Evolutionary conservation across 345 rosid genomes (phyloP).

Genomic region (Eucalyptus sp.): DNA sequence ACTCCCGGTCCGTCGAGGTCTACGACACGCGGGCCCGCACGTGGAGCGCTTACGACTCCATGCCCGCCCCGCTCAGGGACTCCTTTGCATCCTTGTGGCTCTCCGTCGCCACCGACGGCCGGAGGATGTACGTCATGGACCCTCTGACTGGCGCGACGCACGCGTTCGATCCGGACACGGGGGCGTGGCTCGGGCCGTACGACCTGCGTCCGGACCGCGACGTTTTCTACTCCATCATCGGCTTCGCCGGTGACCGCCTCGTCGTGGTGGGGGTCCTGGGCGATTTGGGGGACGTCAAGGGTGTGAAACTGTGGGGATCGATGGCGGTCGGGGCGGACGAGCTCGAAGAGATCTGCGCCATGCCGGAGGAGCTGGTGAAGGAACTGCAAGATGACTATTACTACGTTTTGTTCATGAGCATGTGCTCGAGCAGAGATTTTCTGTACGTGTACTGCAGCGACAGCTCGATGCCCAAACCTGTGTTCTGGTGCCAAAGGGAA

Average conservation of each 20-base stretch:
- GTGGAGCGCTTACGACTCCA: conserved; percentile 47
- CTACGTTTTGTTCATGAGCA: conserved; percentile 8
- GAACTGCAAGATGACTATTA: not conserved
- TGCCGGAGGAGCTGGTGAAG: conserved; percentile 7
- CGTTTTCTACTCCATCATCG: conserved; percentile 16
- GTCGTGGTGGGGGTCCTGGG: conserved; percentile 30
- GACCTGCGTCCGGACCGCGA: conserved; percentile 13
- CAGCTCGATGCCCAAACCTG: not conserved
- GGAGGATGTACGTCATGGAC: conserved; percentile 39
- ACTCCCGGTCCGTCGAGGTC: conserved; percentile 50
- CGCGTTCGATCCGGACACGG: conserved; percentile 30
- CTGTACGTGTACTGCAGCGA: conserved; percentile 27
- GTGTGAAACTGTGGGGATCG: conserved; percentile 41
- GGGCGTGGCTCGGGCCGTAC: conserved; percentile 44
- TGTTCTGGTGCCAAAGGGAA: not conserved
- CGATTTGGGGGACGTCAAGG: conserved; percentile 8
- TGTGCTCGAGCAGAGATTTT: conserved; percentile 13
- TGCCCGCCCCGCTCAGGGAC: conserved; percentile 39
- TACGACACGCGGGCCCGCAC: conserved; percentile 13
- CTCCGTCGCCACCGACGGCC: conserved; percentile 23
- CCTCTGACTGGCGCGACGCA: conserved; percentile 25
- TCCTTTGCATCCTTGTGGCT: conserved; percentile 56
- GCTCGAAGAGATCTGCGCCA: conserved; percentile 35
- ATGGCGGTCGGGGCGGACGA: conserved; percentile 10
- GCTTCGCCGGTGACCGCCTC: conserved; percentile 15